Base-by-base conservation (phyloP, 2,329 filamentous ascomycete species). In the Pseudogymnoascus sp. region DNA sequence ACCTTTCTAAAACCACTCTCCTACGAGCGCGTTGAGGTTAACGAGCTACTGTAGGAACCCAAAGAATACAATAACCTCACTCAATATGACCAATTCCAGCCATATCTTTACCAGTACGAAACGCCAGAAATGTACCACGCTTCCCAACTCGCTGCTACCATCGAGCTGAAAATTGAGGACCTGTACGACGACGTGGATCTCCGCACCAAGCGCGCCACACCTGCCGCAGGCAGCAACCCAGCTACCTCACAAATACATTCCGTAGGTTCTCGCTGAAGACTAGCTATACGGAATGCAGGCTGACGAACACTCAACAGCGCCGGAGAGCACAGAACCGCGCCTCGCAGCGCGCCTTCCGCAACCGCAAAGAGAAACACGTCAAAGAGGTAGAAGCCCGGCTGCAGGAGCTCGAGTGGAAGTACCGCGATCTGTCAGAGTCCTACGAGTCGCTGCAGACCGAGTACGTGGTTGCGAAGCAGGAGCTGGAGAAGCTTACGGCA, bases 351-450 rank as follows among this genome's bases (percentile, higher is more conserved):
- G 83, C 83, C 0, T 86, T 86, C 70, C 78, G 83, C 59, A 83
- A 86, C 71, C 79, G 84, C 62, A 86, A 86, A 69, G 83, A 88
- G 70, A 84, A 86, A 71, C 81, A 86, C 65, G 86, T 86, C 69
- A 81, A 82, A 65, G 85, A 87, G 67, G 80, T 88, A 19, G 85
- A 87, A 71, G 71, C 77, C 37, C 79, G 84, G 68, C 79, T 87
- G 33, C 74, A 73, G 56, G 79, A 82, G 16, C 75, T 84, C 60
- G 80, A 80, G 65, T 78, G 81, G 24, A 82, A 80, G 67, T 83
- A 86, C 71, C 80, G 80, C 64, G 77, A 78, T 35, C 79, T 87
- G 62, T 79, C 79, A 65, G 77, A 79, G 61, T 82, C 82, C 4
- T 85, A 86, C 69, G 73, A 76, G 29, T 70, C 72, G n/a, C 75